These are phyloP conservation scores for Podaxis sp. DNA, from an alignment of 768 basidiomycete genomes.

Conservation along the genomic window DNA sequence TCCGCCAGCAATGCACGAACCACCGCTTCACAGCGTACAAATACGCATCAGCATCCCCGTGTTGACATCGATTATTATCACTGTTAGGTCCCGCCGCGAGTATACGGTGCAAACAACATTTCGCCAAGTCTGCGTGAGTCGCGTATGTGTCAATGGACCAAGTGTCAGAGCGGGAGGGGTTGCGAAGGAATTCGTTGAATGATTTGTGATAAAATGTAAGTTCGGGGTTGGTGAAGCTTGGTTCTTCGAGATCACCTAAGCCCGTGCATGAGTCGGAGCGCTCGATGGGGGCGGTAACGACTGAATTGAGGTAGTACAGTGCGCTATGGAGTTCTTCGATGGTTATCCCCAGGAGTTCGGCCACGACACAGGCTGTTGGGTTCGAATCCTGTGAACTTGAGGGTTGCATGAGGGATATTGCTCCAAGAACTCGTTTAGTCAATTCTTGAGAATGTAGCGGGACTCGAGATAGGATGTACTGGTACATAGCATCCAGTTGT, in stretches of 20 bases:
- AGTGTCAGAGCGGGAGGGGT: neutral
- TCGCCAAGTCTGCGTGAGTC: slow-evolving; percentile 1
- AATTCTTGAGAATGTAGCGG: neutral
- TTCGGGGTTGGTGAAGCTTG: neutral
- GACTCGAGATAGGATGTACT: neutral
- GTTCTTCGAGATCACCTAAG: neutral
- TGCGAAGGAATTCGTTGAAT: slow-evolving; percentile 1
- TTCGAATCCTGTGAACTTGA: neutral
- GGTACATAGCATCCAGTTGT: neutral
- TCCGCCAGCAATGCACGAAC: slow-evolving; percentile 10
- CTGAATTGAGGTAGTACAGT: neutral
- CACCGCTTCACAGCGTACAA: neutral
- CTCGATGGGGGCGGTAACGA: neutral
- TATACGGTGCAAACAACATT: neutral
- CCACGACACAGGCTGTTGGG: neutral
- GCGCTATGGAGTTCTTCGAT: neutral
- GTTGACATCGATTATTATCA: neutral
- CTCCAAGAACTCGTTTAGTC: neutral
- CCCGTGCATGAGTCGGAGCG: neutral
- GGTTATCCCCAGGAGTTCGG: neutral
- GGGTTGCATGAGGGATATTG: slow-evolving; percentile 7
- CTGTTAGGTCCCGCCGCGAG: neutral
- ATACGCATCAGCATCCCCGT: neutral
- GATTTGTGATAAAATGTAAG: slow-evolving; percentile 4
- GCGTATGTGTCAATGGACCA: neutral